phyloP scores from a whole-genome alignment of 306 rosid genomes.

The Citrullus mucosospermus region DNA sequence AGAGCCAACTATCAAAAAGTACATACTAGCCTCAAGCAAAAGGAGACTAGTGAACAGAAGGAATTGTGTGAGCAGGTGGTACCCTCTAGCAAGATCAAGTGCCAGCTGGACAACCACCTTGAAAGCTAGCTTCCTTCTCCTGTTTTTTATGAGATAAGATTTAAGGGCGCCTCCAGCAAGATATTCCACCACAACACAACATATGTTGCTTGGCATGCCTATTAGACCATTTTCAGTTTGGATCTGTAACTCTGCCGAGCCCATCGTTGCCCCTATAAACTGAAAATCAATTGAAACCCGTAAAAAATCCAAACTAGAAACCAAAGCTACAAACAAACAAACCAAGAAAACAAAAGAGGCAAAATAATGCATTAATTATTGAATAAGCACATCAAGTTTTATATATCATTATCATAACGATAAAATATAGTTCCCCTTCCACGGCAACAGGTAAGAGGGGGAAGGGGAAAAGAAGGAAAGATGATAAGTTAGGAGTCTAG shows the following conservation, averaged over 20 bases:
- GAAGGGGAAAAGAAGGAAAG: neutral
- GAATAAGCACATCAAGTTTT: neutral
- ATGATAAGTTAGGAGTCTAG: neutral
- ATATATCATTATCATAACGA: neutral
- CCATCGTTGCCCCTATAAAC: slow-evolving; percentile 98
- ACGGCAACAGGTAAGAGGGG: neutral
- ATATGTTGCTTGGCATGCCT: slow-evolving; percentile 82
- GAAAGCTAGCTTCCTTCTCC: slow-evolving; percentile 87
- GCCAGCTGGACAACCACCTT: slow-evolving; percentile 86
- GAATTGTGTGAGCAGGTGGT: slow-evolving; percentile 5
- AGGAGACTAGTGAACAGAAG: neutral
- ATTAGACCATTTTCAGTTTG: slow-evolving; percentile 83
- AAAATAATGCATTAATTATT: neutral
- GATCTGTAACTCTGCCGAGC: slow-evolving; percentile 73
- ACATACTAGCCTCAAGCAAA: neutral
- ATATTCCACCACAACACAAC: slow-evolving; percentile 96
- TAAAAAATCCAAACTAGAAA: neutral
- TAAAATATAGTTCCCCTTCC: neutral
- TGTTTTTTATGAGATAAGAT: slow-evolving; percentile 75
- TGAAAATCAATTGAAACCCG: slow-evolving; percentile 18
- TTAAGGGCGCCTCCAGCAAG: slow-evolving; percentile 81
- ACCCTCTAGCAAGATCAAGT: slow-evolving; percentile 98
- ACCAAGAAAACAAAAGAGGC: neutral
- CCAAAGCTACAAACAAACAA: neutral
- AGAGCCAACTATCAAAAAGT: slow-evolving; percentile 7